Percentiles rank a stretch among this genome's conserved stretches.
phyloP scores from a whole-genome alignment of 495 filamentous ascomycete genomes.

The Pseudevernia furfuracea region DNA sequence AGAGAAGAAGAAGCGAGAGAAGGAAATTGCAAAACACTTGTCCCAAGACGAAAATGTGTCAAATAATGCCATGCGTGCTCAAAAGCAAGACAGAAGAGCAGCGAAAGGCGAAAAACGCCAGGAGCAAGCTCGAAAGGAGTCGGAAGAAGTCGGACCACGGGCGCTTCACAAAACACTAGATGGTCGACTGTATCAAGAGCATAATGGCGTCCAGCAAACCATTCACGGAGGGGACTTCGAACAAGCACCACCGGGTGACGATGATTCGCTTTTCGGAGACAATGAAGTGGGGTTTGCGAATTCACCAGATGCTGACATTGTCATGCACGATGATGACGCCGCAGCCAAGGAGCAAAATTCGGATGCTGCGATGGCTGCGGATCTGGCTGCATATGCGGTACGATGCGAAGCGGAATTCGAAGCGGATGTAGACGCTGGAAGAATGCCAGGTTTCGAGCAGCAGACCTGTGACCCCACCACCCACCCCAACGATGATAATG shows the following conservation, averaged over 20 bases:
- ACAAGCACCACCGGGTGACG: background rate
- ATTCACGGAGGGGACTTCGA: background rate
- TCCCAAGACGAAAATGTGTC: background rate
- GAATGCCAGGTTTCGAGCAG: background rate
- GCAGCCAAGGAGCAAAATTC: background rate
- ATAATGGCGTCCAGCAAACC: background rate
- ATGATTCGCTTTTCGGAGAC: background rate
- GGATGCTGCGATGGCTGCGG: no score
- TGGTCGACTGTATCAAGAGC: background rate
- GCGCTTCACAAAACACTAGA: background rate
- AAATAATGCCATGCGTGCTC: background rate
- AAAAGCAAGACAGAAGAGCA: background rate
- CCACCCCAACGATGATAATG: background rate
- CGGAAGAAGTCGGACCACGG: background rate
- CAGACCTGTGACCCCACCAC: background rate
- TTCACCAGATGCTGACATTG: background rate
- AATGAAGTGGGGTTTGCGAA: background rate
- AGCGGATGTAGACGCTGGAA: background rate
- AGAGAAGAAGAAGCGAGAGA: slow-evolving; percentile 5
- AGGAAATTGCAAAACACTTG: background rate
- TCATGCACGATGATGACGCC: background rate
- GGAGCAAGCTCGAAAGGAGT: background rate
- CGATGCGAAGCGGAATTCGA: background rate
- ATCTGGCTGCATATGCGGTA: background rate
- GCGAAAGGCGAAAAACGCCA: background rate